Evolutionary conservation across 139 green algal species (phyloP), one percentile per base, ranked within the genome.

Genomic region (Closterium sp.): DNA sequence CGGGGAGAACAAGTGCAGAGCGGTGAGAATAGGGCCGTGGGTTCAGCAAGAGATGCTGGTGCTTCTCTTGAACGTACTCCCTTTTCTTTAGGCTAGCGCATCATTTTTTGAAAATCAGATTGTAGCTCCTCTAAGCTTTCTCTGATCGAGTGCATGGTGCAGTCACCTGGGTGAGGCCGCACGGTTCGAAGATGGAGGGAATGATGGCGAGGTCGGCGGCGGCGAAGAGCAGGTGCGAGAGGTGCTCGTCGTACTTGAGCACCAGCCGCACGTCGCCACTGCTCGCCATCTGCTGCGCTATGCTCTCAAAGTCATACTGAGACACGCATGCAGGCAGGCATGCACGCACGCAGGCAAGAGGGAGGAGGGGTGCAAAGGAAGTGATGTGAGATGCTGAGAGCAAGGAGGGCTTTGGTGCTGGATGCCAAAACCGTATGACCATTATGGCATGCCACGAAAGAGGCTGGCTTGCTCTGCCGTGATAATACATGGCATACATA

Each of bases 201-300:
- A 99, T 98, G 66, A 99, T 92, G 91, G 99, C 97, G 88, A 99
- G 94, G 95, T 99, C 98, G 34, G 90, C 96, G 76, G 92, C 96
- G n/a, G 97, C 97, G 91, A 98, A 99, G 94, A 99, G 98, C 31
- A 98, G 93, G 95, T 99, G 97, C n/a, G 95, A 97, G 64, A 99
- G 95, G 31, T 97, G 96, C 96, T 99, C 98, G 93, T 99, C 97
- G 93, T 99, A 99, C 30, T 95, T 95, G 93, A 97, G 92, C 76
- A 96, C 55, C 23, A 97, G 88, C 25, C 95, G 91, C 31, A 90
- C 94, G 84, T 96, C 96, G 89, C 87, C 95, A 90, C 97, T 96
- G 25, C 34, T 91, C 9, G 95, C 94, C 92, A 96, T 94, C 21
- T 97, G 85, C 25, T 95, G 93, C 64, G 91, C 93, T 84, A 96